Evolutionary conservation across 2,329 filamentous ascomycete species (phyloP).

Genomic region (Truncatella angustata): DNA sequence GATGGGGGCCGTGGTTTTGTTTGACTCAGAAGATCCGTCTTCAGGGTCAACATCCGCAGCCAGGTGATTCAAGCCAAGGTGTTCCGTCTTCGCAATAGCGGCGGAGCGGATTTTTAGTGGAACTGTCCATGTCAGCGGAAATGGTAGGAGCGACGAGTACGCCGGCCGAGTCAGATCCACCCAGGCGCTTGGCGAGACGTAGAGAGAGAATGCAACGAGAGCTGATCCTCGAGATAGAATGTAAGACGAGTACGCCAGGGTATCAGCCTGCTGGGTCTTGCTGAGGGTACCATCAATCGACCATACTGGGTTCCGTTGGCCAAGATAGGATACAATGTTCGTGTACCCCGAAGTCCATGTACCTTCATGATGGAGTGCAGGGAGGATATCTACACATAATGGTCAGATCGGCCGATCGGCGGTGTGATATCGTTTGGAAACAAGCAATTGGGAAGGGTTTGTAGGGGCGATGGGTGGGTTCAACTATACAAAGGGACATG

Average conservation of each 20-base stretch:
- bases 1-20: constrained; percentile 30
- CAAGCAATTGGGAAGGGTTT: not conserved
- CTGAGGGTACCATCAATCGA: constrained; percentile 40
- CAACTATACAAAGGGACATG: constrained; percentile 4
- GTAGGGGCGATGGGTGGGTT: not conserved
- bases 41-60: constrained; percentile 54
- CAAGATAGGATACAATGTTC: constrained; percentile 58
- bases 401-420: constrained; percentile 19
- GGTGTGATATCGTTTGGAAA: not conserved
- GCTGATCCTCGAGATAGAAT: constrained; percentile 72
- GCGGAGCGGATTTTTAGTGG: constrained; percentile 70
- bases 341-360: constrained; percentile 60
- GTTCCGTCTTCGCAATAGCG: constrained; percentile 68
- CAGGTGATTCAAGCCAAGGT: constrained; percentile 66
- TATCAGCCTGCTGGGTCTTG: constrained; percentile 42
- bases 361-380: constrained; percentile 50
- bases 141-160: constrained; percentile 76
- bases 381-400: constrained; percentile 46
- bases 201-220: constrained; percentile 82
- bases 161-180: constrained; percentile 71
- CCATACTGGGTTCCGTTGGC: constrained; percentile 22
- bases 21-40: constrained; percentile 25
- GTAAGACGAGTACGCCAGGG: constrained; percentile 61
- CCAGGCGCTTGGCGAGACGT: constrained; percentile 89
- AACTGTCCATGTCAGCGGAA: constrained; percentile 85